Conservation (phyloP, 1,284 basidiomycete genomes). For the Sporisorium reilianum region DNA sequence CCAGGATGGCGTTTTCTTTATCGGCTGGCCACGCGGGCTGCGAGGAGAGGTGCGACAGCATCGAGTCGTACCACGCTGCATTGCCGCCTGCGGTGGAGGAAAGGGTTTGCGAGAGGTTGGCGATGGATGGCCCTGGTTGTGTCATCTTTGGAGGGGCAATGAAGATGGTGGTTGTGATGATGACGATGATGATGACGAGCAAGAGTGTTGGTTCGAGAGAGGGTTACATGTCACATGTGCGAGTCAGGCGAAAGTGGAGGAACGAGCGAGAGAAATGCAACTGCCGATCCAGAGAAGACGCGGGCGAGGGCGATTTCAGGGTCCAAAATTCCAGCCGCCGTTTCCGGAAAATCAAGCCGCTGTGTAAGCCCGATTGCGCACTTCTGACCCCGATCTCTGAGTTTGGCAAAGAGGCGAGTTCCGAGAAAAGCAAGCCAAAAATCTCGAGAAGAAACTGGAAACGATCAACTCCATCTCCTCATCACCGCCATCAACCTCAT, state of each 20-base stretch:
- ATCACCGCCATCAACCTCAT: not conserved
- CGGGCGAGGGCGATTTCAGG: constrained; percentile 11
- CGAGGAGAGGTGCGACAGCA: constrained; percentile 58
- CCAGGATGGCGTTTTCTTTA: constrained; percentile 73
- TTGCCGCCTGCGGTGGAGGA: constrained; percentile 34
- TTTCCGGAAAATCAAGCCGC: constrained; percentile 3
- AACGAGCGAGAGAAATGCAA: constrained; percentile 10
- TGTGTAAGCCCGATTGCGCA: not conserved
- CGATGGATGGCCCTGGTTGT: constrained; percentile 30
- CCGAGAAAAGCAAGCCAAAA: constrained; percentile 20
- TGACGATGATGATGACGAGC: constrained; percentile 6
- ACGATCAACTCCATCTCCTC: constrained; percentile 11
- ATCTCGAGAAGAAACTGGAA: constrained; percentile 16
- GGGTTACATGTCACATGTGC: not conserved
- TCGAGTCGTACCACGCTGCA: constrained; percentile 64
- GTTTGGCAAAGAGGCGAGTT: constrained; percentile 7
- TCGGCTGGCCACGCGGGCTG: constrained; percentile 69
- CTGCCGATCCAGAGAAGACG: constrained; percentile 24
- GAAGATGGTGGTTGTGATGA: not conserved
- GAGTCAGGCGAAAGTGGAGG: constrained; percentile 10
- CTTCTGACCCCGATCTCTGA: constrained; percentile 2
- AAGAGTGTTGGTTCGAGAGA: not conserved
- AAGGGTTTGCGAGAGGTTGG: constrained; percentile 51
- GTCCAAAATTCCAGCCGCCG: not conserved
- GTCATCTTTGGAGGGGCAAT: constrained; percentile 7